Evolutionary conservation across 1,284 basidiomycete species (phyloP), one percentile per base, ranked within the genome.

Genomic region (Ustilago cynodontis): DNA sequence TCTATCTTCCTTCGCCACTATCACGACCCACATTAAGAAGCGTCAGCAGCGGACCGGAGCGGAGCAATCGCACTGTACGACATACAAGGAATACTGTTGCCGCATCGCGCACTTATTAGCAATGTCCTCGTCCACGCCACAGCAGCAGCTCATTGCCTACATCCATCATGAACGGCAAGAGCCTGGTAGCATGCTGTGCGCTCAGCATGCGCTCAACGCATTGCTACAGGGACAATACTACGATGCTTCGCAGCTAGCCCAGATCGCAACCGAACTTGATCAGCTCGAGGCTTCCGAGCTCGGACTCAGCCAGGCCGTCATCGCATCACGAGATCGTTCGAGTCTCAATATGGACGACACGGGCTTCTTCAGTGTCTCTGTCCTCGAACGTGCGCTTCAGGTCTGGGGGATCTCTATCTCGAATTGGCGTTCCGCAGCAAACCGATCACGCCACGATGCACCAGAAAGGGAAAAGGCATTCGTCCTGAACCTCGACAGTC

Each of bases 311-410:
- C 28, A 47, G 7, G 56, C 52, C 49, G 77, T 80, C 20, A 65
- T 77, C 16, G 78, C 75, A 16, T 33, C 54, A 5, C 61, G 77
- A 43, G 66, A 67, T 20, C 61, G 57, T 0, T 53, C 68, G 16
- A 77, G 71, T 31, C 73, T 72, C 51, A 83, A 85, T 47, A 80
- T 85, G 79, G 84, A 85, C 59, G 83, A 83, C 60, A 83, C 82
- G 2, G 84, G 84, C 22, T 85, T 74, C 66, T 85, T 85, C 59
- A 82, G 79, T 43, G 74, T 76, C 0, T 73, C 77, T 1, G 84
- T 85, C 2, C 65, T 85, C 9, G 83, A 85, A 39, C 59, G 69
- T 11, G 83, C 84, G 11, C 71, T 84, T 18, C 76, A 77, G 31
- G 75, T 79, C 0, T 79, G 78, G 78, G 75, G 70, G 0, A 67